Percentiles rank a stretch among this genome's conserved stretches.
Conservation (phyloP, 1,284 basidiomycete genomes). For the Marasmius oreades region DNA sequence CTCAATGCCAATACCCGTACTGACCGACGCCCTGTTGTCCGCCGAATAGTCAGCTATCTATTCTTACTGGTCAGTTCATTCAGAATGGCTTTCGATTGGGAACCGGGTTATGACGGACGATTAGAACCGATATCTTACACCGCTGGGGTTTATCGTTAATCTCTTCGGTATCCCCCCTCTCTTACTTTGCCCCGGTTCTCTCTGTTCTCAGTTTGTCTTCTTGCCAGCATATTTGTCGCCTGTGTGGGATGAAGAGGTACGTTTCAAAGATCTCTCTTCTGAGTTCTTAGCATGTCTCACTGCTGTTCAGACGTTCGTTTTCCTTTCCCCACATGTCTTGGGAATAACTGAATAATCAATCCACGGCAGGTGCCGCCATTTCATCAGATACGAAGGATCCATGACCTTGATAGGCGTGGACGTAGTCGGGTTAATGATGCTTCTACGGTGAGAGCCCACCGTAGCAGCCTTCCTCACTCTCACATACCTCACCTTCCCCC, state of each 20-base stretch:
- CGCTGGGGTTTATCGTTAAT: conserved; percentile 47
- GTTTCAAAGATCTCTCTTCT: too few species aligned
- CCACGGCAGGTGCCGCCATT: conserved; percentile 39
- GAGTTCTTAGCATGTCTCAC: too few species aligned
- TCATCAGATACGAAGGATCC: conserved; percentile 47
- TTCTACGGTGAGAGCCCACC: conserved; percentile 44
- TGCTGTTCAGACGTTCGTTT: too few species aligned
- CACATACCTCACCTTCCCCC: too few species aligned
- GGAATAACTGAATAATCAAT: neutral
- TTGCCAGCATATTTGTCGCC: conserved; percentile 41
- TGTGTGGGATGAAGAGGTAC: conserved; percentile 35
- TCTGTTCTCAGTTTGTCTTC: neutral
- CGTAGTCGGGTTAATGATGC: conserved; percentile 52
- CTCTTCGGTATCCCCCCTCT: conserved; percentile 35
- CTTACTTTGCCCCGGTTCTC: neutral
- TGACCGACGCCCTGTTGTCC: neutral
- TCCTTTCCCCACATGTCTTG: conserved; percentile 11
- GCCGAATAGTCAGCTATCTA: conserved; percentile 40
- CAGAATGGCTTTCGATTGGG: too few species aligned
- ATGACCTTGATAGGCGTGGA: conserved; percentile 48
- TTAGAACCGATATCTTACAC: conserved; percentile 49
- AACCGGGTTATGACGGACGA: neutral
- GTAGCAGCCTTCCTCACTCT: too few species aligned
- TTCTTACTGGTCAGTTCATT: conserved; percentile 41
- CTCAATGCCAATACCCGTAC: neutral